Evolutionary conservation across 2,329 filamentous ascomycete genomes (phyloP).

Genomic region (Sporothrix mexicana): DNA sequence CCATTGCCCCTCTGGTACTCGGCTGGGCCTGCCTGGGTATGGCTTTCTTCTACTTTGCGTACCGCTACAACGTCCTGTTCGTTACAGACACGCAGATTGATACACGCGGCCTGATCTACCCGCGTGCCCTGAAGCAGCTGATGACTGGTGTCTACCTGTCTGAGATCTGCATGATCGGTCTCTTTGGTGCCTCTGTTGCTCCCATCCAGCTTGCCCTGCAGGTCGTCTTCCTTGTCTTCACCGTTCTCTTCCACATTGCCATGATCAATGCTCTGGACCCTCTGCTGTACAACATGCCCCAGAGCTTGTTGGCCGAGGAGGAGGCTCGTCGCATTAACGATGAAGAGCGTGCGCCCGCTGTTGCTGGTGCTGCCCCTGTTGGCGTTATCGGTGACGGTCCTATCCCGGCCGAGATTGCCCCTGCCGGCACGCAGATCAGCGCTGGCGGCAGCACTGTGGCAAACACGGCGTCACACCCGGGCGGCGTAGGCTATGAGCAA

Average conservation of each 20-base stretch:
- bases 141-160: conserved; percentile 81
- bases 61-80: conserved; percentile 86
- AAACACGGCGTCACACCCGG: background rate
- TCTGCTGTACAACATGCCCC: conserved; percentile 78
- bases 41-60: conserved; percentile 81
- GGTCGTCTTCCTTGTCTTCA: conserved; percentile 76
- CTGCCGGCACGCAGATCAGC: background rate
- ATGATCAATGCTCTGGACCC: conserved; percentile 76
- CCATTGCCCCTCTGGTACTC: conserved; percentile 84
- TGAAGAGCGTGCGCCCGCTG: conserved; percentile 36
- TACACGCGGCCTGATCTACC: conserved; percentile 90
- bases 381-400: conserved; percentile 29
- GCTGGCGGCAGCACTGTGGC: conserved; percentile 38
- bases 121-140: conserved; percentile 85
- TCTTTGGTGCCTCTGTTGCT: conserved; percentile 73
- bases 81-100: conserved; percentile 81
- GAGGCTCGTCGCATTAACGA: conserved; percentile 42
- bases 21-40: conserved; percentile 81
- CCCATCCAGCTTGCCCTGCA: conserved; percentile 75
- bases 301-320: conserved; percentile 65
- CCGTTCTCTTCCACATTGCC: conserved; percentile 74
- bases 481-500: conserved; percentile 34
- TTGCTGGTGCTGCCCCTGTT: conserved; percentile 28
- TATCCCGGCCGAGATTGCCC: conserved; percentile 37
- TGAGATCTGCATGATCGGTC: conserved; percentile 78